Base-by-base conservation (phyloP, 768 basidiomycete species). In the Tulasnella sp. region DNA sequence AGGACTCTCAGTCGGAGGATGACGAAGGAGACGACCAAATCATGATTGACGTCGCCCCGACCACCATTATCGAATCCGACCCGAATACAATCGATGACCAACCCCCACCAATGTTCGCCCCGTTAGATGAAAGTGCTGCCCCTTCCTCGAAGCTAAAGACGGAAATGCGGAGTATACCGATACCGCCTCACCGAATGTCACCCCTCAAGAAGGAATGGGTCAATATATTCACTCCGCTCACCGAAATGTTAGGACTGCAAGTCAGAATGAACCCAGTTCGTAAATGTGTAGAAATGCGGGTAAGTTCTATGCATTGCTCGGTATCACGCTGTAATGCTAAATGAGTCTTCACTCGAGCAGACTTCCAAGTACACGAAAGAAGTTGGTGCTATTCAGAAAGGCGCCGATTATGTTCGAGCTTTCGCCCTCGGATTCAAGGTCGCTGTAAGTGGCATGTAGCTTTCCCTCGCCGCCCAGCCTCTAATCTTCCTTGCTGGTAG, bases 171-270 rank as follows among this genome's bases (percentile, higher is more conserved):
- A 89, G 94, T 75, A 90, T 99, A 82, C 87, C 94, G 15, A 93
- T 99, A 83, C 98, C 98, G 16, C 95, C 95, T 11, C 98, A 99
- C 84, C 90, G 98, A 74, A 96, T 98, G 94, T 95, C 96, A 13
- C 98, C 98, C 3, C 85, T 99, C 75, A 97, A 98, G 85, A 94
- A 93, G 83, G 96, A 98, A 80, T 98, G 96, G 96, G 87, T 97
- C 73, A 93, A 93, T 83, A 91, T 98, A 78, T 98, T 99, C 83
- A 93, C 95, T 0, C 98, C 98, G 0, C 86, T 99, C 82, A 96
- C 97, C 4, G 97, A 99, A 86, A 92, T 98, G 80, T 86, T 97
- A 82, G 95, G 93, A 0, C 85, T 99, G 79, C 97, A 98, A 87
- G 95, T 99, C 40, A 89, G 98, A 82, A 99, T 99, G 97, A 99